Percentiles rank a stretch among this genome's conserved stretches.
These are phyloP conservation scores for Candida sp. DNA, from an alignment of 1,139 yeast species.

Conservation along the genomic window DNA sequence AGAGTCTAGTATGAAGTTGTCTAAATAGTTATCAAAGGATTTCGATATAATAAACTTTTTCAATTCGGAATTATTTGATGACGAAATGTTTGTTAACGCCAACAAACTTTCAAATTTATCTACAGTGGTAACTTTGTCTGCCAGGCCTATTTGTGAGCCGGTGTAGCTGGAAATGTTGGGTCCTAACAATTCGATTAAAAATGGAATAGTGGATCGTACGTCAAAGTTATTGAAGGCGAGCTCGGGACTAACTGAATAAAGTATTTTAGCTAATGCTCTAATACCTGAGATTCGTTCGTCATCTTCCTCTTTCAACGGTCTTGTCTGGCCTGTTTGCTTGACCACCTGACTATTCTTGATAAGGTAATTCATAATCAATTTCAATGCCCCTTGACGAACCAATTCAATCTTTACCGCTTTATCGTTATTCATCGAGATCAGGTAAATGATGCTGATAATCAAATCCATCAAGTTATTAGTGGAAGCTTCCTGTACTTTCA, in stretches of 20 bases:
- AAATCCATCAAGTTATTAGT: constrained; percentile 12
- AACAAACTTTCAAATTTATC: constrained; percentile 45
- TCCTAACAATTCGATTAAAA: constrained; percentile 45
- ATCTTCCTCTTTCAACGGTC: constrained; percentile 14
- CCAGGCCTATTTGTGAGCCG: constrained; percentile 14
- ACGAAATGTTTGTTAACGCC: constrained; percentile 49
- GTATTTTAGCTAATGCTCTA: constrained; percentile 39
- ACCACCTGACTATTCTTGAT: constrained; percentile 25
- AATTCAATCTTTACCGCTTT: constrained; percentile 29
- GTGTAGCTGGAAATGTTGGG: constrained; percentile 23
- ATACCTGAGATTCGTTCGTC: constrained; percentile 26
- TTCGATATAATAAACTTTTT: constrained; percentile 31
- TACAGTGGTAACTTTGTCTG: constrained; percentile 22
- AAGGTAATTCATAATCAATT: constrained; percentile 33
- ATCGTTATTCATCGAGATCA: constrained; percentile 23
- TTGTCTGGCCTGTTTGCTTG: constrained; percentile 12
- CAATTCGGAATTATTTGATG: constrained; percentile 23
- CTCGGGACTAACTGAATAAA: constrained; percentile 38
- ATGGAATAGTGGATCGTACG: constrained; percentile 40
- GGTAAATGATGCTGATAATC: constrained; percentile 20
- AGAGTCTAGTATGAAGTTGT: constrained; percentile 36
- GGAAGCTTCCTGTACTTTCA: constrained; percentile 18
- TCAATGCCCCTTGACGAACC: constrained; percentile 46
- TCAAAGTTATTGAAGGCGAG: constrained; percentile 40
- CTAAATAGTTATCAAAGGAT: constrained; percentile 29